Evolutionary conservation across 306 rosid genomes (phyloP).

Genomic region (Trichosanthes truncata): DNA sequence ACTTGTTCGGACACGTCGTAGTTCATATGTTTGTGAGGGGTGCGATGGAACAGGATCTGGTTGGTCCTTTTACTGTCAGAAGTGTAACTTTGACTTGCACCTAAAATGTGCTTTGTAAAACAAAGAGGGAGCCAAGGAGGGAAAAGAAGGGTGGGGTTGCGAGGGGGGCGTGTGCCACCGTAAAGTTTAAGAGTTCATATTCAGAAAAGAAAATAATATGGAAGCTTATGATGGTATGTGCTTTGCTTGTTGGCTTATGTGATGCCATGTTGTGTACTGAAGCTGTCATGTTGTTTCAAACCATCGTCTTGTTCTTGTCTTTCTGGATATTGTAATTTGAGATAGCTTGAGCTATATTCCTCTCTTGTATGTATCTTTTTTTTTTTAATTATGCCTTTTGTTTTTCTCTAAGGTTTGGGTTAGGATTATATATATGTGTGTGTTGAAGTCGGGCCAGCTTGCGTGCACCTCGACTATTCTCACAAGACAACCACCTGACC

Average conservation of each 20-base stretch:
- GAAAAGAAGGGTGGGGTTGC: constrained; percentile 40
- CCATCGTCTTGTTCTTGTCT: background rate
- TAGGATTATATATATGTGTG: no score
- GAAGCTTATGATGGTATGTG: background rate
- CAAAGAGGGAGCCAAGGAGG: constrained; percentile 20
- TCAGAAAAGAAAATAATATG: background rate
- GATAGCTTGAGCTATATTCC: background rate
- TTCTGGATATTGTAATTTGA: background rate
- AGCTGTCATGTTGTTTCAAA: background rate
- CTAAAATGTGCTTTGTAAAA: constrained; percentile 41
- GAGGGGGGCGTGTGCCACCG: constrained; percentile 45
- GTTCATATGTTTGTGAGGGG: constrained; percentile 23
- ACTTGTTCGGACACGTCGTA: constrained; percentile 31
- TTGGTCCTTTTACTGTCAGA: constrained; percentile 54
- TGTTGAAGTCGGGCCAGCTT: no score
- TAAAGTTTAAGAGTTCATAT: constrained; percentile 21
- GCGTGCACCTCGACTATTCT: no score
- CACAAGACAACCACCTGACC: no score
- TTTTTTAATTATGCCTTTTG: no score
- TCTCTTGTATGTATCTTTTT: no score
- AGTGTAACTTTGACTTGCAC: constrained; percentile 62
- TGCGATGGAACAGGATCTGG: constrained; percentile 25
- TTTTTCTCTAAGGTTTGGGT: no score
- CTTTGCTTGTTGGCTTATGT: background rate
- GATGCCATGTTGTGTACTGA: background rate